Conservation (phyloP, 2,329 filamentous ascomycete species). For the Coniochaeta hoffmannii region DNA sequence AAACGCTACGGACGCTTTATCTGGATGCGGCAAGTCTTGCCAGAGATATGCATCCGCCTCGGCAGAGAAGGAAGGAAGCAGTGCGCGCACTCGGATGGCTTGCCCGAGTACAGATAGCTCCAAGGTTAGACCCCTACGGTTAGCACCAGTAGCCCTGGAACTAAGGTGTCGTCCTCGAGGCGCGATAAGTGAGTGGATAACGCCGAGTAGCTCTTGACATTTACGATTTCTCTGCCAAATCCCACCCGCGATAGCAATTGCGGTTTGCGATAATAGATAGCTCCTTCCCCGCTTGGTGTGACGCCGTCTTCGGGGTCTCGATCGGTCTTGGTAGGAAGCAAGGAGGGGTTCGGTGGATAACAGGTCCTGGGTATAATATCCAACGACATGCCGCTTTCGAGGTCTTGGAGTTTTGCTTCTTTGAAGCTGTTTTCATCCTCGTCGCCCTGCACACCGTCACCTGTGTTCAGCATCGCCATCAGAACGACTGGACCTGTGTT, state of each 20-base stretch:
- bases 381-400: not conserved
- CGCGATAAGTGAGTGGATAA: not conserved
- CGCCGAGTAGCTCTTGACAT: not conserved
- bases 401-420: not conserved
- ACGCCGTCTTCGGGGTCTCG: constrained; percentile 2
- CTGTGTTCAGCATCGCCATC: not conserved
- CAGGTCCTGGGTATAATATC: not conserved
- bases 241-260: not conserved
- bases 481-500: not conserved
- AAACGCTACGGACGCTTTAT: not conserved
- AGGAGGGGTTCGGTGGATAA: constrained; percentile 11
- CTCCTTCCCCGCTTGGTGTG: constrained; percentile 7
- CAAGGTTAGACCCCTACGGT: too few relatives aligned
- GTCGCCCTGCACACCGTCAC: too few relatives aligned
- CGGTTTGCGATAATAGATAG: not conserved
- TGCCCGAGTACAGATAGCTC: not conserved
- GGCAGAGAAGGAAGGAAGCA: not conserved
- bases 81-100: not conserved
- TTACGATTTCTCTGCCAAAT: too few relatives aligned
- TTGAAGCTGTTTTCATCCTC: not conserved
- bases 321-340: not conserved
- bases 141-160: not conserved
- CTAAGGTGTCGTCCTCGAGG: not conserved
- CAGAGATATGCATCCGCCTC: not conserved
- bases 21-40: not conserved